Evolutionary conservation across 176 grass and related monocot genomes (phyloP).

Genomic region (Bolboschoenus planiculmis): DNA sequence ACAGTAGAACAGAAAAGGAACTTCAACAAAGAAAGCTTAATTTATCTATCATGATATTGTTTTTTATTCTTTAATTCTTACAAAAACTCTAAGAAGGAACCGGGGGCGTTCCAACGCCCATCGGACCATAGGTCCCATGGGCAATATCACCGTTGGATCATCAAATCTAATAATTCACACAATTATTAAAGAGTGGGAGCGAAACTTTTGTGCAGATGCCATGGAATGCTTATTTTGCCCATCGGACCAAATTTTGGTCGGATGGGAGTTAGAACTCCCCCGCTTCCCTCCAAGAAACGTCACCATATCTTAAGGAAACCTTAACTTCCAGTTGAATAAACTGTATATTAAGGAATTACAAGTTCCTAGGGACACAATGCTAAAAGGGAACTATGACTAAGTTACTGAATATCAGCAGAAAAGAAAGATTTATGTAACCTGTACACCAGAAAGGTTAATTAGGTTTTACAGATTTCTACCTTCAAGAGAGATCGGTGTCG

Average conservation of each 20-base stretch:
- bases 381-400: background rate
- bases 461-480: background rate
- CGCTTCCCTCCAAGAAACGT: background rate
- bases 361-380: background rate
- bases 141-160: too few species aligned
- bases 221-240: too few species aligned
- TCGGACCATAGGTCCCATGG: too few species aligned
- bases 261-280: too few species aligned
- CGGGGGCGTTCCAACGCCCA: too few species aligned
- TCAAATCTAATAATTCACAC: too few species aligned
- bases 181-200: too few species aligned
- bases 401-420: background rate
- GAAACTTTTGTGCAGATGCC: too few species aligned
- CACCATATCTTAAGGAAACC: background rate
- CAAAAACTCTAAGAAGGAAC: too few species aligned
- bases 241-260: too few species aligned
- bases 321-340: background rate
- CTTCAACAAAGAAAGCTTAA: background rate
- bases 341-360: background rate
- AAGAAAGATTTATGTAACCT: background rate
- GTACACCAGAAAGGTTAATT: background rate
- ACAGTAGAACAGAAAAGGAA: background rate
- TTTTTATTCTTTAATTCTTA: background rate
- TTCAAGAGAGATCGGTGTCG: conserved; percentile 16
- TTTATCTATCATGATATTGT: background rate